Evolutionary conservation across 1,284 basidiomycete genomes (phyloP), one percentile per base, ranked within the genome.

Genomic region (Farysia itapuensis): DNA sequence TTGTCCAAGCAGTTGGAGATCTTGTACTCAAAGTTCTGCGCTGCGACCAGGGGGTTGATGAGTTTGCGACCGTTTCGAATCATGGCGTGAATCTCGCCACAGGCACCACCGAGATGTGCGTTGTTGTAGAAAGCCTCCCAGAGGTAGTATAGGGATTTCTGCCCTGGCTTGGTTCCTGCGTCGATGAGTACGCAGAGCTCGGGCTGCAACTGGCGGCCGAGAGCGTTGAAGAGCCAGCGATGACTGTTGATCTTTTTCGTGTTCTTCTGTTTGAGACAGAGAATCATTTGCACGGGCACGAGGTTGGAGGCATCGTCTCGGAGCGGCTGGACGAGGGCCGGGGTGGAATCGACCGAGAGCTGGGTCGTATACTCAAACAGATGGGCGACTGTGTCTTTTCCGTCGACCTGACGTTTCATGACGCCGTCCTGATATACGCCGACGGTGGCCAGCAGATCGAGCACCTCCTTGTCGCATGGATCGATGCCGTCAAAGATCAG

Each of bases 1-100:
- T 94, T 92, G 74, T 91, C 89, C 23, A 70, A 61, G 20, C 67
- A 67, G 43, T 76, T 93, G 37, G 85, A 87, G 87, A 94, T 93
- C 82, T 95, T 95, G 80, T 96, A 96, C 79, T 95, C 92, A 58
- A 93, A 93, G 76, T 93, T 92, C 80, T 93, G 90, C 14, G 90
- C 89, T 5, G 90, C 90, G 2, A 76, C 74, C 2, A 76, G 58
- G 11, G 72, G 74, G 43, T 76, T 76, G 50, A 76, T 36, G n/a
- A 76, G 66, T 56, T 74, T 76, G 20, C 51, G 44, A 15, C 74
- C 74, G 42, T 61, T 60, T 41, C 67, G 58, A 40, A 74, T 58
- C 73, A 75, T 75, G 34, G 69, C 72, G 47, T 75, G 74, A 26
- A 76, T 76, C 56, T 76, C 74, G 13, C 74, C 74, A 40, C 74